Conservation (phyloP, 2,329 filamentous ascomycete genomes). For the Fusarium albidum region DNA sequence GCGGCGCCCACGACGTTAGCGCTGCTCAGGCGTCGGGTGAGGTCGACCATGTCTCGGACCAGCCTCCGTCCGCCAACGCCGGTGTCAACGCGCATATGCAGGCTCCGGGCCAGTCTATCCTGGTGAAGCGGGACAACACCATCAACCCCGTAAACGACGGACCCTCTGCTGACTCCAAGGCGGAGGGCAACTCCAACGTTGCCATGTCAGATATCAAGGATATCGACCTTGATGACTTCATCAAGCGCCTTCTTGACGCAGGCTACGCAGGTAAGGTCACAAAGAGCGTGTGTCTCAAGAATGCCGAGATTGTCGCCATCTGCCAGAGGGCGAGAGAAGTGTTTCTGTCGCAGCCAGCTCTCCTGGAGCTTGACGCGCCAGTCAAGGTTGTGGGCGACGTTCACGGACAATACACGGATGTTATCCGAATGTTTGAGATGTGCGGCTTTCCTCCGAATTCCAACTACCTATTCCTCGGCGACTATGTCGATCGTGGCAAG, state of each 20-base stretch:
- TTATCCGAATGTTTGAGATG: constrained; percentile 96
- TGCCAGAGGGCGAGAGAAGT: constrained; percentile 89
- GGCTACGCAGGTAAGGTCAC: constrained; percentile 97
- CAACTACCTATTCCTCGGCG: constrained; percentile 99
- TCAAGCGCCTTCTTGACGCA: constrained; percentile 90
- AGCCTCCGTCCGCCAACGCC: constrained; percentile 75
- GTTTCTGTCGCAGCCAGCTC: constrained; percentile 88
- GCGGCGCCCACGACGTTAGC: constrained; percentile 79
- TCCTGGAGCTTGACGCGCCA: constrained; percentile 90
- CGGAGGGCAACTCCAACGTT: constrained; percentile 64
- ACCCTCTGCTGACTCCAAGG: constrained; percentile 52
- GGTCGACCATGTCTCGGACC: constrained; percentile 93
- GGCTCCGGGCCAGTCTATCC: constrained; percentile 86
- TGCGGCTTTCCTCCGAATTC: constrained; percentile 97
- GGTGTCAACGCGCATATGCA: constrained; percentile 66
- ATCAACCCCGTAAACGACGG: constrained; percentile 69
- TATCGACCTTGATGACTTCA: constrained; percentile 96
- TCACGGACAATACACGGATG: constrained; percentile 98
- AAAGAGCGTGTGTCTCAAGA: constrained; percentile 96
- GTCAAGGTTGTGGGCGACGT: constrained; percentile 99
- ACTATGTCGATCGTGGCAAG: constrained; percentile 99
- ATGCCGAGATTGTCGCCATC: constrained; percentile 95
- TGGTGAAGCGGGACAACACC: constrained; percentile 80
- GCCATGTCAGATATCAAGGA: constrained; percentile 92
- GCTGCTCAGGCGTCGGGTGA: constrained; percentile 87